Percentiles rank a stretch among this genome's conserved stretches.
Evolutionary conservation across 805 yeast species (phyloP).

Genomic region (Lipomyces sp.): DNA sequence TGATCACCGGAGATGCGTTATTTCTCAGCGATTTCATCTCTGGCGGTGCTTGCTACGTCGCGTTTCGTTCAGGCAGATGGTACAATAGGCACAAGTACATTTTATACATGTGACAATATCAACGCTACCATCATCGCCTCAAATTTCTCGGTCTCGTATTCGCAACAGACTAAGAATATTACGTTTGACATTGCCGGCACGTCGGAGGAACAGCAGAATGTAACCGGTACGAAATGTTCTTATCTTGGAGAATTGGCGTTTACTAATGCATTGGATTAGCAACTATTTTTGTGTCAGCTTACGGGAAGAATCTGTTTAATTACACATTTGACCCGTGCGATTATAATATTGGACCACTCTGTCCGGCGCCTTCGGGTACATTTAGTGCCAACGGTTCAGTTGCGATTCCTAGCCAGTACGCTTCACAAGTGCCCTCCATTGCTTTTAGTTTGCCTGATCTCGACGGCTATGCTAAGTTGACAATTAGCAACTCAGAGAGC

Average conservation of each 20-base stretch:
- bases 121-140: slow-evolving; percentile 25
- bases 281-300: slow-evolving; percentile 39
- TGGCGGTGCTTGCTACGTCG: slow-evolving; percentile 9
- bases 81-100: slow-evolving; percentile 22
- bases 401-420: slow-evolving; percentile 42
- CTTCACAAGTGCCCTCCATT: slow-evolving; percentile 40
- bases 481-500: slow-evolving; percentile 36
- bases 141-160: slow-evolving; percentile 24
- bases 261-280: slow-evolving; percentile 13
- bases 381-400: slow-evolving; percentile 41
- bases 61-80: slow-evolving; percentile 21
- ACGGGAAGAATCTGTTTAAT: slow-evolving; percentile 41
- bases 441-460: slow-evolving; percentile 47
- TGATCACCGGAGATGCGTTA: background rate
- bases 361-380: slow-evolving; percentile 42
- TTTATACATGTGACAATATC: slow-evolving; percentile 28
- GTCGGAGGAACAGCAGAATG: slow-evolving; percentile 23
- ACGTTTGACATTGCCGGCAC: slow-evolving; percentile 35
- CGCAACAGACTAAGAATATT: slow-evolving; percentile 26
- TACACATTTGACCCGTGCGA: slow-evolving; percentile 44
- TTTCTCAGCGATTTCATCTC: background rate
- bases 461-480: slow-evolving; percentile 43
- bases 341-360: slow-evolving; percentile 41
- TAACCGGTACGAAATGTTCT: slow-evolving; percentile 23
- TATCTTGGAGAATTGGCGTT: too few relatives aligned